phyloP scores from a whole-genome alignment of 768 basidiomycete genomes.

The Tricholoma terreum region DNA sequence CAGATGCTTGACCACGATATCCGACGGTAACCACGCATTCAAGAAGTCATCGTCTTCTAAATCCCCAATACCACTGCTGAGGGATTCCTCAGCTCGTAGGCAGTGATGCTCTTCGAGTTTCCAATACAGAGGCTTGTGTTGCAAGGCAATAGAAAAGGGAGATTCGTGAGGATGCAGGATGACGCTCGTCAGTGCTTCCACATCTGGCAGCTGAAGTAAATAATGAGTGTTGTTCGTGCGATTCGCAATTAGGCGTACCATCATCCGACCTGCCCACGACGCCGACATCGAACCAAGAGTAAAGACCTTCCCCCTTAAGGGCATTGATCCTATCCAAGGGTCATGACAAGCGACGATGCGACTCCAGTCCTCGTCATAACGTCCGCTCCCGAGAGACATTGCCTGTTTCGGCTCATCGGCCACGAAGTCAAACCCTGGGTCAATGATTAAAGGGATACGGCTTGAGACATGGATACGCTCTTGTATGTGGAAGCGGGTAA shows the following conservation, averaged over 20 bases:
- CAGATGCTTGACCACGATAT: constrained; percentile 27
- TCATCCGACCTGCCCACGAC: constrained; percentile 44
- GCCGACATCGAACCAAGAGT: constrained; percentile 42
- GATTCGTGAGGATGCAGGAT: constrained; percentile 16
- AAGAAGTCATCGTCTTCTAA: constrained; percentile 42
- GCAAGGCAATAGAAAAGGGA: constrained; percentile 22
- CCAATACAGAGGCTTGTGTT: constrained; percentile 38
- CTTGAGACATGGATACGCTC: constrained; percentile 33
- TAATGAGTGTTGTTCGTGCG: background rate
- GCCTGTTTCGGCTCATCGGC: constrained; percentile 14
- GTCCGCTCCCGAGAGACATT: constrained; percentile 17
- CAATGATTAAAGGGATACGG: constrained; percentile 8
- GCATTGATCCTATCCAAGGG: constrained; percentile 30
- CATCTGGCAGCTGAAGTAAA: constrained; percentile 17
- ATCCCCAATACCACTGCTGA: constrained; percentile 32
- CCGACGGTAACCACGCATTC: constrained; percentile 47
- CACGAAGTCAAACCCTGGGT: constrained; percentile 6
- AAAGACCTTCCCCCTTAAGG: constrained; percentile 41
- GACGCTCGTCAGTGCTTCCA: constrained; percentile 1
- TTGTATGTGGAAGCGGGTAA: constrained; percentile 34
- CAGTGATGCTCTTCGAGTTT: constrained; percentile 47
- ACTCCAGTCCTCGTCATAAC: constrained; percentile 48
- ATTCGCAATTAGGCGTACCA: constrained; percentile 29
- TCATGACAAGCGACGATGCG: constrained; percentile 43
- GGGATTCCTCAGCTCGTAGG: constrained; percentile 33